phyloP scores from a whole-genome alignment of 305 asterid species.

The Fraxinus angustifolia region DNA sequence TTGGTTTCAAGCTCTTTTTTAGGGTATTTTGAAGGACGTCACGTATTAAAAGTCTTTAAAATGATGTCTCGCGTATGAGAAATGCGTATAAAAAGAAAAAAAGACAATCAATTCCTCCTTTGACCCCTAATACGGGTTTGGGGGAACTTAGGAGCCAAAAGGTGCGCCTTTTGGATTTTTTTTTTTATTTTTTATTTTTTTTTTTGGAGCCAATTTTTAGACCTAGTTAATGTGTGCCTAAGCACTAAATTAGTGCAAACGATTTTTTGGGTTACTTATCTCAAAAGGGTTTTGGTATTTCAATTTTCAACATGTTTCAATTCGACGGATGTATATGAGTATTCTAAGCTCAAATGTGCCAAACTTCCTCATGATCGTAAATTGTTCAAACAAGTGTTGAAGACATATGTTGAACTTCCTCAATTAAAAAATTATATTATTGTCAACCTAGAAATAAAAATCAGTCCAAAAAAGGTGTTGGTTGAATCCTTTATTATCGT shows the following conservation, averaged over 20 bases:
- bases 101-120: background rate
- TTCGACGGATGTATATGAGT: background rate
- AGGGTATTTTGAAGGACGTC: no score
- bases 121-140: background rate
- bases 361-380: background rate
- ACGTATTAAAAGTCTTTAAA: no score
- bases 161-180: no score
- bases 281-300: background rate
- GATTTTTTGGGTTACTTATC: background rate
- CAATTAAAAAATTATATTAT: background rate
- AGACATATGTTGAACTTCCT: background rate
- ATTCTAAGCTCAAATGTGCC: background rate
- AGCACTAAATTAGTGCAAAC: background rate
- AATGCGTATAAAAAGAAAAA: no score
- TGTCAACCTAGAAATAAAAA: background rate
- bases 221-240: background rate
- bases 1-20: background rate
- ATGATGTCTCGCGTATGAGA: no score
- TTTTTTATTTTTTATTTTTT: no score
- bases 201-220: background rate
- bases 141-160: background rate
- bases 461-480: background rate
- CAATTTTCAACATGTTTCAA: background rate
- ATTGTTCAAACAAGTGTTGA: background rate
- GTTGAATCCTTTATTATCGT: background rate